Conservation (phyloP, 2,329 filamentous ascomycete species). For the Cadophora sp. region DNA sequence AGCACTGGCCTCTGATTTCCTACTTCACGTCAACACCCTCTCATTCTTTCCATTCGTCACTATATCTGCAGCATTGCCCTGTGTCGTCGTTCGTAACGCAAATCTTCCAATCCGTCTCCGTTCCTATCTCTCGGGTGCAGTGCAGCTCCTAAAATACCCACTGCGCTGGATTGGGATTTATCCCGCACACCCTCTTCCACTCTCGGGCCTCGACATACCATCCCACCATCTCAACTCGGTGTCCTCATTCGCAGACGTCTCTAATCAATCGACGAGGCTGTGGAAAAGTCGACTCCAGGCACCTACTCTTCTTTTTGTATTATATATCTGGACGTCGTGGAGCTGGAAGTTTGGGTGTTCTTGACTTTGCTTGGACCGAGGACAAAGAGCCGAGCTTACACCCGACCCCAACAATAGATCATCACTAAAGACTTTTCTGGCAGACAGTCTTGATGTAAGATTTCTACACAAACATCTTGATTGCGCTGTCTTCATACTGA, state of each 20-base stretch:
- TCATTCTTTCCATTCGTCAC: constrained; percentile 5
- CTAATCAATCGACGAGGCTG: constrained; percentile 11
- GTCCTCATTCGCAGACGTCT: constrained; percentile 16
- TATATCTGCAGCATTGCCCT: constrained; percentile 1
- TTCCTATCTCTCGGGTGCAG: constrained; percentile 1
- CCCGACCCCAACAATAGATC: not conserved
- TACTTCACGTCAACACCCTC: constrained; percentile 16
- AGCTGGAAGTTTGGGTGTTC: not conserved
- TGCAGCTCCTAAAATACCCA: constrained; percentile 5
- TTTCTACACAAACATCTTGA: not conserved
- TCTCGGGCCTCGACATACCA: not conserved
- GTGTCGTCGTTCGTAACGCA: not conserved
- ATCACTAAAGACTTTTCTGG: not conserved
- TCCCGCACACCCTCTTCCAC: constrained; percentile 3
- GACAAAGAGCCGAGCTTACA: constrained; percentile 5
- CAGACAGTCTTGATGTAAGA: not conserved
- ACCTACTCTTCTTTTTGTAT: not conserved
- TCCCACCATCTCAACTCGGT: constrained; percentile 13
- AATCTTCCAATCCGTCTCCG: not conserved
- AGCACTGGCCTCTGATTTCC: constrained; percentile 3
- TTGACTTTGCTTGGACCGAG: not conserved
- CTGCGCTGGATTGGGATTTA: not conserved
- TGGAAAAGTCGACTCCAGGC: not conserved
- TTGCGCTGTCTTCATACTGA: not conserved
- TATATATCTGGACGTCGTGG: constrained; percentile 1